Conservation (phyloP, 176 grass and related monocot genomes). For the Carex kokanica region DNA sequence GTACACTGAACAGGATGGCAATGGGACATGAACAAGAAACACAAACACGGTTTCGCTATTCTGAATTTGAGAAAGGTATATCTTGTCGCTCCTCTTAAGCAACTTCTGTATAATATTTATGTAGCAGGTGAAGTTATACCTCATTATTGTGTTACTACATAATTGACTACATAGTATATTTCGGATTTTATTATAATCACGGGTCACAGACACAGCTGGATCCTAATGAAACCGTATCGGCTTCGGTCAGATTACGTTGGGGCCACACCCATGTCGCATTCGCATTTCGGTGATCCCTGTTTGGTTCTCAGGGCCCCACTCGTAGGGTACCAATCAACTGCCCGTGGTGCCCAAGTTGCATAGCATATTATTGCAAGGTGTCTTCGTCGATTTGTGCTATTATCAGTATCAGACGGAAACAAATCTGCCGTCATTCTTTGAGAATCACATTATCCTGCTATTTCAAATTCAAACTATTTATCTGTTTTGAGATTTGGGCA, state of each 20-base stretch:
- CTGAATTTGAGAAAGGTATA: neutral
- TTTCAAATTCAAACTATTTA: too few species aligned
- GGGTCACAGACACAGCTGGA: slow-evolving; percentile 2
- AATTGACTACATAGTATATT: neutral
- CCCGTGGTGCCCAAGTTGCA: neutral
- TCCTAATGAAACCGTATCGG: neutral
- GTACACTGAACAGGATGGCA: neutral
- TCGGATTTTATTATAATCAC: neutral
- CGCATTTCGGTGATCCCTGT: neutral
- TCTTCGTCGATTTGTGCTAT: too few species aligned
- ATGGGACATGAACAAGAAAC: neutral
- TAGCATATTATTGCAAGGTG: neutral
- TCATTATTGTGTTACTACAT: neutral
- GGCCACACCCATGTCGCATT: neutral
- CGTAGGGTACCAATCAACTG: neutral
- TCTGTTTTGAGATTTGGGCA: too few species aligned
- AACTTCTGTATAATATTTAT: neutral
- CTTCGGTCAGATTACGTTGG: neutral
- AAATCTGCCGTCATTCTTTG: too few species aligned
- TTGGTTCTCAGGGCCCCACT: neutral
- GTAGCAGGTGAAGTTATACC: neutral
- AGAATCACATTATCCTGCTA: too few species aligned
- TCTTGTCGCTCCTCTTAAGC: neutral
- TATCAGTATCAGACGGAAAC: too few species aligned
- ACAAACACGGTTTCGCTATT: neutral